Conservation (phyloP, 1,284 basidiomycete genomes). For the Rhodotorula sp. region DNA sequence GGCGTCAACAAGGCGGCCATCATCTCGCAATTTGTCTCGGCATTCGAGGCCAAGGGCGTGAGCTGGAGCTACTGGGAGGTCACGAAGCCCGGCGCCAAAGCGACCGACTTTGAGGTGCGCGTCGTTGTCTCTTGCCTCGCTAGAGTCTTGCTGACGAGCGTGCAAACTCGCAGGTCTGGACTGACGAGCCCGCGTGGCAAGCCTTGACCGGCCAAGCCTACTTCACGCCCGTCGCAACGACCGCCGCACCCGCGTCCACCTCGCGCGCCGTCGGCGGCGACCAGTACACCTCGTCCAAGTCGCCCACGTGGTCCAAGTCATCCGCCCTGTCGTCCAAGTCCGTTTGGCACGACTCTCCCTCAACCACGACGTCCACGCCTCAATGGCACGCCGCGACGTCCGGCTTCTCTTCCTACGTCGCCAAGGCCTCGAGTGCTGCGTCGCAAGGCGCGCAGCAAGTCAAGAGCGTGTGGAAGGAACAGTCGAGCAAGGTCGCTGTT, state of each 20-base stretch:
- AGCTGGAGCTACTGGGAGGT: conserved; percentile 48
- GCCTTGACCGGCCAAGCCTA: conserved; percentile 34
- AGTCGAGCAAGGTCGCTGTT: neutral
- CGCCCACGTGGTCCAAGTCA: neutral
- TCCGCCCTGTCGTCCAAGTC: neutral
- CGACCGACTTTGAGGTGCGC: conserved; percentile 42
- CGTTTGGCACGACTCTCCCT: too few relatives aligned
- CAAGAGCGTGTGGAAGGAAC: too few relatives aligned
- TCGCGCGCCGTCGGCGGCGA: neutral
- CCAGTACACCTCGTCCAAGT: neutral
- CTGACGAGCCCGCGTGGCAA: conserved; percentile 40
- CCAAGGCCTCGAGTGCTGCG: conserved; percentile 1
- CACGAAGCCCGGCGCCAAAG: conserved; percentile 39
- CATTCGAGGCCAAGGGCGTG: conserved; percentile 47
- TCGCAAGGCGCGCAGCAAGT: neutral
- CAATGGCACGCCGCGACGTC: conserved; percentile 1
- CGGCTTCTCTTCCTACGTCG: neutral
- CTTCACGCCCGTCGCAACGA: neutral
- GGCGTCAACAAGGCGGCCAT: conserved; percentile 50
- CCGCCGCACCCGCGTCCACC: neutral
- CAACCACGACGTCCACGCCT: neutral
- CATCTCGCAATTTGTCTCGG: conserved; percentile 48
- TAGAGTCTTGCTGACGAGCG: neutral
- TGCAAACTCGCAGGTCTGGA: conserved; percentile 39
- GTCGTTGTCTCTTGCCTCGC: neutral